Conservation (phyloP, 495 filamentous ascomycete species). For the Antarctomyces pellizariae region DNA sequence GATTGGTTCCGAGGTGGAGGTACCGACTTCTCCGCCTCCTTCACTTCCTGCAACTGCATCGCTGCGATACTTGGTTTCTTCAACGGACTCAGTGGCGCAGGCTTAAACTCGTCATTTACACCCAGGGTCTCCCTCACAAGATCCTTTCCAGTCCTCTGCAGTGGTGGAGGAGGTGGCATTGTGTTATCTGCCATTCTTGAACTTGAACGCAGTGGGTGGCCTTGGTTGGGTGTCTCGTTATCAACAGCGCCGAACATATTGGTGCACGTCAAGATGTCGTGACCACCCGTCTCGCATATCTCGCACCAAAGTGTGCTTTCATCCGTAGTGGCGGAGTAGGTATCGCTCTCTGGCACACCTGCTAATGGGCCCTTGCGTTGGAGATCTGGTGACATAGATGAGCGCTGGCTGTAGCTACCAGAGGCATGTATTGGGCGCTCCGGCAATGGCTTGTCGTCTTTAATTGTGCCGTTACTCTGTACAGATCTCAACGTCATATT, state of each 20-base stretch:
- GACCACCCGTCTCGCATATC: constrained; percentile 80
- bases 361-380: constrained; percentile 20
- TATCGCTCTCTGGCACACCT: constrained; percentile 48
- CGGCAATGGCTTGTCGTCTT: no score
- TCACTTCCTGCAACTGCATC: no score
- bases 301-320: constrained; percentile 70
- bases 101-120: constrained; percentile 20
- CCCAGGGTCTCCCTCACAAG: constrained; percentile 22
- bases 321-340: constrained; percentile 48
- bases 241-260: constrained; percentile 47
- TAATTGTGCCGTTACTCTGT: constrained; percentile 22
- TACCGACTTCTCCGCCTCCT: no score
- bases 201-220: constrained; percentile 6
- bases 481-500: constrained; percentile 29
- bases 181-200: constrained; percentile 2
- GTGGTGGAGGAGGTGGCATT: constrained; percentile 2
- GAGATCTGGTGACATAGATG: no score
- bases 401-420: no score
- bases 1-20: no score
- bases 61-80: constrained; percentile 17
- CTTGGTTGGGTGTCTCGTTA: constrained; percentile 11
- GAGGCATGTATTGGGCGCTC: no score
- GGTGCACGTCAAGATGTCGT: constrained; percentile 83
- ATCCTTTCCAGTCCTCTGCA: constrained; percentile 18
- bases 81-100: constrained; percentile 26